Base-by-base conservation (phyloP, 345 rosid genomes). In the Acer yangbiense region DNA sequence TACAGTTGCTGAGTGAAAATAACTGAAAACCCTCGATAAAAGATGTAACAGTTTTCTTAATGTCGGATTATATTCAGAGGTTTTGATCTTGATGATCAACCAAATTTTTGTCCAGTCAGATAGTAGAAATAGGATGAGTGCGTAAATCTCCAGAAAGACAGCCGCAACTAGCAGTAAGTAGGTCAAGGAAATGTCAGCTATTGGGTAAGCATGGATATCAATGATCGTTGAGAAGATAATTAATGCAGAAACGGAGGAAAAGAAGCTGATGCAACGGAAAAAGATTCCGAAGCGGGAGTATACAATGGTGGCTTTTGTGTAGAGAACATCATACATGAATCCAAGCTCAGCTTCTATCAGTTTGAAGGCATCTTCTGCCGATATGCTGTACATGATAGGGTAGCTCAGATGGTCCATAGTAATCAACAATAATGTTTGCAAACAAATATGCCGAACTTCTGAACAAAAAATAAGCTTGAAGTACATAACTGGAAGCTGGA, bases 241-340 rank as follows among this genome's bases (percentile, higher is more conserved):
- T 16, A 82, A 11, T 12, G 79, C 79, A 0, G 57, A 57, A 50
- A 71, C 23, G 18, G 79, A 64, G 29, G 10, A 72, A 2, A 62
- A 16, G 17, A 80, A 63, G 43, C 46, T 76, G 71, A 84, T 62
- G 60, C 41, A 13, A 7, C 90, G 84, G 60, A 82, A 78, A 70
- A 17, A n/a, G 29, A 41, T 52, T 48, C 88, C 86, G 8, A 3
- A 32, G 25, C 8, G 0, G 35, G 76, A 35, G 35, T 71, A 76
- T 2, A 82, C 69, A 35, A 89, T 32, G 1, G 68, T 58, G 11
- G 82, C 85, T 80, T 90, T 90, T 75, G 90, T 90, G 79, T 83
- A 85, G 18, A 88, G 74, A 74, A 71, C 29, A 60, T 88, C 91
- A 41, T 81, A 89, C 54, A 89, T 71, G 75, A 90, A 82, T 48